Conservation (phyloP, 768 basidiomycete genomes). For the Boletus rubescentipes region DNA sequence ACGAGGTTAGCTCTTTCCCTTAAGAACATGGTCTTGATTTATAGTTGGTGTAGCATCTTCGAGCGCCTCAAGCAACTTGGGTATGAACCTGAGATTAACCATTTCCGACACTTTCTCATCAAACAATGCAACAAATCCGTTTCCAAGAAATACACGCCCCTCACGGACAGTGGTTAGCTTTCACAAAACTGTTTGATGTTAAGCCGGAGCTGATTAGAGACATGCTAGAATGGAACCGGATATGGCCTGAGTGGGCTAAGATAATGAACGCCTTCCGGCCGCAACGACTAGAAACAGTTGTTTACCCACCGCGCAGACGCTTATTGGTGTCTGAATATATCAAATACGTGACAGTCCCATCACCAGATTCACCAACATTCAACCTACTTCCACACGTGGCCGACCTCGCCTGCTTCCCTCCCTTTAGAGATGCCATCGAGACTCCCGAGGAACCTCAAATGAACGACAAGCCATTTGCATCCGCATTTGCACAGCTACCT, state of each 20-base stretch:
- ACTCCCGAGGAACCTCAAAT: neutral
- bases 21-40: neutral
- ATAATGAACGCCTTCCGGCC: slow-evolving; percentile 3
- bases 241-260: slow-evolving; percentile 3
- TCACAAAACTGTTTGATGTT: too few species aligned
- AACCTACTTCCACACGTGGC: slow-evolving; percentile 17
- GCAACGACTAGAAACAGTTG: slow-evolving; percentile 1
- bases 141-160: slow-evolving; percentile 10
- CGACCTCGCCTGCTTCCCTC: slow-evolving; percentile 12
- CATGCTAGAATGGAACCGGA: slow-evolving; percentile 10
- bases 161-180: slow-evolving; percentile 12
- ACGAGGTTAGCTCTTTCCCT: slow-evolving; percentile 1
- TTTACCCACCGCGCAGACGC: slow-evolving; percentile 7
- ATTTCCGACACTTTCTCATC: neutral
- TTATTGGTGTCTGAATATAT: slow-evolving; percentile 6
- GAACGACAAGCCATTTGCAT: neutral
- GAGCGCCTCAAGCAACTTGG: slow-evolving; percentile 13
- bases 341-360: slow-evolving; percentile 8
- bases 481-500: slow-evolving; percentile 16
- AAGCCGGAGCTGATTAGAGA: neutral
- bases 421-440: slow-evolving; percentile 11
- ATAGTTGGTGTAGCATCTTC: slow-evolving; percentile 15
- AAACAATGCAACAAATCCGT: neutral
- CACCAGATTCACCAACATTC: neutral
- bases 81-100: slow-evolving; percentile 9